Evolutionary conservation across 2,329 filamentous ascomycete species (phyloP).

Genomic region (Blastomyces silverae): DNA sequence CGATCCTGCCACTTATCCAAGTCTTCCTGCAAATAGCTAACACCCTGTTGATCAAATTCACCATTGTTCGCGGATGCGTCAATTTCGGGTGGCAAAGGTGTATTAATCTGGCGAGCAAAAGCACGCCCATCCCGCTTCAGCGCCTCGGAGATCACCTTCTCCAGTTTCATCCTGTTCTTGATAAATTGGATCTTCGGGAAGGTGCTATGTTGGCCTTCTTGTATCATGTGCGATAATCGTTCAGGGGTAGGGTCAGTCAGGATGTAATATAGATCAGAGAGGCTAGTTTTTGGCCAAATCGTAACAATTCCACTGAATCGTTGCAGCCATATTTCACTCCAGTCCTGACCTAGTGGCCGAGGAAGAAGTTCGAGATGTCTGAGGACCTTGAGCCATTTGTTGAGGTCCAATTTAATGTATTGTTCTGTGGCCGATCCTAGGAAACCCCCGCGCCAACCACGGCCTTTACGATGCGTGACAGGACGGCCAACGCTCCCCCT

Average conservation of each 20-base stretch:
- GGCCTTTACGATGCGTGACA: constrained; percentile 85
- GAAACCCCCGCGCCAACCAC: constrained; percentile 94
- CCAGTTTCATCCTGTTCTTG: constrained; percentile 75
- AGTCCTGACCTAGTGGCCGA: constrained; percentile 85
- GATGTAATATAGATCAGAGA: constrained; percentile 78
- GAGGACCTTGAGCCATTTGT: constrained; percentile 94
- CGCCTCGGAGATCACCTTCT: constrained; percentile 58
- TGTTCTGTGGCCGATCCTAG: constrained; percentile 87
- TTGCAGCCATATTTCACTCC: constrained; percentile 94
- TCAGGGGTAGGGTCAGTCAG: constrained; percentile 71
- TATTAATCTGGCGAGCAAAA: constrained; percentile 1
- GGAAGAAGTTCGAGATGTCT: constrained; percentile 88
- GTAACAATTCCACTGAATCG: constrained; percentile 92
- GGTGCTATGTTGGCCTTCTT: constrained; percentile 77
- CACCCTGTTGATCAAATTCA: neutral
- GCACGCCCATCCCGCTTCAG: constrained; percentile 34
- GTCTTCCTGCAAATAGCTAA: neutral
- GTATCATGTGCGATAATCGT: constrained; percentile 78
- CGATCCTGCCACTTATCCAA: neutral
- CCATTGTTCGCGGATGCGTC: constrained; percentile 5
- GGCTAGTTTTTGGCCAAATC: constrained; percentile 79
- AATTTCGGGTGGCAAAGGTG: constrained; percentile 7
- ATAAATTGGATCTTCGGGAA: constrained; percentile 93
- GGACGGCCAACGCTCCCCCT: constrained; percentile 85
- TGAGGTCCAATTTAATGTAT: constrained; percentile 91